phyloP scores from a whole-genome alignment of 2,329 filamentous ascomycete species.

The Stachybotrys elegans region DNA sequence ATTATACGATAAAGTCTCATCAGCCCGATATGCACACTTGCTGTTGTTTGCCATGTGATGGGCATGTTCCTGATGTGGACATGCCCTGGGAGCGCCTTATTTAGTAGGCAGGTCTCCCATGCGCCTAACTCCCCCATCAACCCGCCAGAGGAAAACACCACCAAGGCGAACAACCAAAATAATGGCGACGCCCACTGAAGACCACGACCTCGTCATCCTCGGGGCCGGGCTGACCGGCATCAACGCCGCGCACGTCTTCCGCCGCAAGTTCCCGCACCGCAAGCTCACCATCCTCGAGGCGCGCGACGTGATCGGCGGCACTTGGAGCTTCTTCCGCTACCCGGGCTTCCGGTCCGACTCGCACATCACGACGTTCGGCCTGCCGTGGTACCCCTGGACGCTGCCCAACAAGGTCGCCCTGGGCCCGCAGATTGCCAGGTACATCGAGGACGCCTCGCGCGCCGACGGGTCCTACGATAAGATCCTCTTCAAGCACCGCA shows the following conservation, averaged over 20 bases:
- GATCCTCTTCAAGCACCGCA: slow-evolving; percentile 46
- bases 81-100: too few relatives aligned
- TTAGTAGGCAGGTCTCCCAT: too few relatives aligned
- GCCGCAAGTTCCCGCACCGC: slow-evolving; percentile 48
- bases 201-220: slow-evolving; percentile 56
- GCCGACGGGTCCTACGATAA: slow-evolving; percentile 47
- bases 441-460: slow-evolving; percentile 47
- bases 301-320: slow-evolving; percentile 63
- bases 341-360: slow-evolving; percentile 68
- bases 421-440: slow-evolving; percentile 45
- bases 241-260: slow-evolving; percentile 65
- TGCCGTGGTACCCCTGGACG: slow-evolving; percentile 68
- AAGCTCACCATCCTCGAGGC: slow-evolving; percentile 64
- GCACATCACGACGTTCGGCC: slow-evolving; percentile 56
- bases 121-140: too few relatives aligned
- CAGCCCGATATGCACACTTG: too few relatives aligned
- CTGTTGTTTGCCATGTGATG: too few relatives aligned
- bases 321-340: slow-evolving; percentile 75
- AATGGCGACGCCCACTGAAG: slow-evolving; percentile 15
- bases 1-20: too few relatives aligned
- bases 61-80: too few relatives aligned
- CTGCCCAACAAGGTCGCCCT: slow-evolving; percentile 45
- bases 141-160: too few relatives aligned
- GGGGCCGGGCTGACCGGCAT: slow-evolving; percentile 72
- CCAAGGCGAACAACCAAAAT: too few relatives aligned